phyloP scores from a whole-genome alignment of 768 basidiomycete genomes.

The Suillus alpinus region DNA sequence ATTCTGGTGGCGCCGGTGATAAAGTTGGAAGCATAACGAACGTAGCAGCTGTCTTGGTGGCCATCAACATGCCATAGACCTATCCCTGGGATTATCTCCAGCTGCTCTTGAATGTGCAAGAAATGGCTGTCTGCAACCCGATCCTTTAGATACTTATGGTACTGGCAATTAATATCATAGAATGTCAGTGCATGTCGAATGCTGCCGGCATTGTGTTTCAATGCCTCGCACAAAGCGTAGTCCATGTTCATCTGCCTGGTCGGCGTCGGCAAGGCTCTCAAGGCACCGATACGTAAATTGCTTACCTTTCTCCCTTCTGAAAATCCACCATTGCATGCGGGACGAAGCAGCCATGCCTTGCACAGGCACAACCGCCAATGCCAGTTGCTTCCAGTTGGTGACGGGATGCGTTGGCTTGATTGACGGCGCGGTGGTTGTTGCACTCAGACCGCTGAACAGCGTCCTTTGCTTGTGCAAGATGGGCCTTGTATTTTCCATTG shows the following conservation, averaged over 20 bases:
- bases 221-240: conserved; percentile 16
- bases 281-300: no score
- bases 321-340: conserved; percentile 21
- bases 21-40: not conserved
- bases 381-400: no score
- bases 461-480: no score
- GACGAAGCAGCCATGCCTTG: conserved; percentile 7
- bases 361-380: no score
- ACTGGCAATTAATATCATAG: conserved; percentile 18
- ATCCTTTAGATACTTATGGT: not conserved
- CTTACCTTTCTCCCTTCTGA: conserved; percentile 19
- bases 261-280: no score
- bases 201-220: not conserved
- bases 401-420: no score
- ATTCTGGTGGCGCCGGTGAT: not conserved
- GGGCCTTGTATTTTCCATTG: no score
- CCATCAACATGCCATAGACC: conserved; percentile 5
- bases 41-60: not conserved
- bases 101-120: not conserved
- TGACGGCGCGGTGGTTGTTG: no score
- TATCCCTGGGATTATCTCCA: conserved; percentile 6
- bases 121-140: not conserved
- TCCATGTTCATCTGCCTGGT: conserved; percentile 24
- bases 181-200: not conserved
- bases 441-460: no score